Percentiles rank a stretch among this genome's conserved stretches.
phyloP scores from a whole-genome alignment of 2,329 filamentous ascomycete genomes.

The Fonsecaea erecta region DNA sequence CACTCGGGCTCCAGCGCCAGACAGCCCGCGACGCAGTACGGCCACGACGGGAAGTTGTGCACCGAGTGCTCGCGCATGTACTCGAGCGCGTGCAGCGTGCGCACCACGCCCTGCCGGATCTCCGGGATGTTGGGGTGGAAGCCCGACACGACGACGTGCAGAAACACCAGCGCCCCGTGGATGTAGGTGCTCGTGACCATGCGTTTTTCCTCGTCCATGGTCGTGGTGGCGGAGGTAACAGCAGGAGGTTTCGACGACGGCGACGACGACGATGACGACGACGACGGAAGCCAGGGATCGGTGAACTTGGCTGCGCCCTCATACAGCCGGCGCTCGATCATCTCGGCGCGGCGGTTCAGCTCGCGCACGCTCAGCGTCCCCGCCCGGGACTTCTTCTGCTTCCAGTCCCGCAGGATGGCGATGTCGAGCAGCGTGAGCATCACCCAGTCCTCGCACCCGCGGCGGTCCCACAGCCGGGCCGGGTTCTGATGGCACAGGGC shows the following conservation, averaged over 20 bases:
- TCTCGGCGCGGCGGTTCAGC: not conserved
- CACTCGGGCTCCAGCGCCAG: slow-evolving; percentile 8
- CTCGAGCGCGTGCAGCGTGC: slow-evolving; percentile 11
- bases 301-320: not conserved
- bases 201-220: not conserved
- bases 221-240: too few species aligned
- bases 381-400: slow-evolving; percentile 4
- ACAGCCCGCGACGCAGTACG: slow-evolving; percentile 28
- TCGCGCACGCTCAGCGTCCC: not conserved
- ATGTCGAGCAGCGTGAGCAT: slow-evolving; percentile 19
- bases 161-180: slow-evolving; percentile 15
- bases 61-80: slow-evolving; percentile 20
- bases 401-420: slow-evolving; percentile 17
- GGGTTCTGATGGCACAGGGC: not conserved
- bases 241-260: too few species aligned
- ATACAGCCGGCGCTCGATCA: not conserved
- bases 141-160: slow-evolving; percentile 24
- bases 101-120: slow-evolving; percentile 15
- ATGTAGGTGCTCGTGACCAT: slow-evolving; percentile 22
- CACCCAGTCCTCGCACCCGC: slow-evolving; percentile 15
- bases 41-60: slow-evolving; percentile 23
- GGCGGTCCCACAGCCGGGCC: not conserved
- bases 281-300: not conserved
- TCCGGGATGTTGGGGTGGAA: slow-evolving; percentile 16
- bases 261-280: too few species aligned